Evolutionary conservation across 345 rosid genomes (phyloP).

Genomic region (Laguncularia racemosa): DNA sequence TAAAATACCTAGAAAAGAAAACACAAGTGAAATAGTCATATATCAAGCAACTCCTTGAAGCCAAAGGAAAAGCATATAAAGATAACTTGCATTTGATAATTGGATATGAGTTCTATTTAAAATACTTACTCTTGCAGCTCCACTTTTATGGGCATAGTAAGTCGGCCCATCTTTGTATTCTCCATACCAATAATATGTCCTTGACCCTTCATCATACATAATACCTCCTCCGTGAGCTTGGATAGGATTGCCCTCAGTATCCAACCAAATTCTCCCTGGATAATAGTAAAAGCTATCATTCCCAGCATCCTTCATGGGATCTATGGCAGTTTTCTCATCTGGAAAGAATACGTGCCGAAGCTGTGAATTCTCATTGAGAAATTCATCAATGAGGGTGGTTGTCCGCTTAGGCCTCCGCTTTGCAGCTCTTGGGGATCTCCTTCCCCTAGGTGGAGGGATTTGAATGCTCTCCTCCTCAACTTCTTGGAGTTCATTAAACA

Average conservation of each 20-base stretch:
- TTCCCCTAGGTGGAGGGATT: conserved; percentile 78
- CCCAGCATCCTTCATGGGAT: conserved; percentile 48
- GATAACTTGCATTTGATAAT: background rate
- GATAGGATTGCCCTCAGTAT: conserved; percentile 81
- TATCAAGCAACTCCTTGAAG: background rate
- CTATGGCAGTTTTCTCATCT: conserved; percentile 42
- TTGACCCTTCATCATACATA: conserved; percentile 46
- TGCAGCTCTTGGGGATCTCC: conserved; percentile 71
- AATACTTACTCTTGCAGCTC: conserved; percentile 71
- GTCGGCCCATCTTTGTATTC: conserved; percentile 95
- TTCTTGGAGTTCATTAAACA: conserved; percentile 54
- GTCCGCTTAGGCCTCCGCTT: conserved; percentile 70
- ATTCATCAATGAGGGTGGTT: conserved; percentile 78
- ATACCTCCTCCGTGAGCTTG: conserved; percentile 98
- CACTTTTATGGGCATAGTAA: conserved; percentile 65
- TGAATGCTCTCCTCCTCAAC: conserved; percentile 72
- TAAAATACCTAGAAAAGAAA: too few relatives aligned
- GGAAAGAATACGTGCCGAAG: conserved; percentile 80
- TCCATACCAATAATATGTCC: conserved; percentile 82
- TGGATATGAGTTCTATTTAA: conserved; percentile 7
- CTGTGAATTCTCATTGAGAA: conserved; percentile 90
- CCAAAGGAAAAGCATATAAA: background rate
- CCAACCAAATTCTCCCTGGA: conserved; percentile 88
- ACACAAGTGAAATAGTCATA: too few relatives aligned
- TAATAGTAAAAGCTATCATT: conserved; percentile 46